Evolutionary conservation across 495 filamentous ascomycete genomes (phyloP).

Genomic region (Penicillium daleae): DNA sequence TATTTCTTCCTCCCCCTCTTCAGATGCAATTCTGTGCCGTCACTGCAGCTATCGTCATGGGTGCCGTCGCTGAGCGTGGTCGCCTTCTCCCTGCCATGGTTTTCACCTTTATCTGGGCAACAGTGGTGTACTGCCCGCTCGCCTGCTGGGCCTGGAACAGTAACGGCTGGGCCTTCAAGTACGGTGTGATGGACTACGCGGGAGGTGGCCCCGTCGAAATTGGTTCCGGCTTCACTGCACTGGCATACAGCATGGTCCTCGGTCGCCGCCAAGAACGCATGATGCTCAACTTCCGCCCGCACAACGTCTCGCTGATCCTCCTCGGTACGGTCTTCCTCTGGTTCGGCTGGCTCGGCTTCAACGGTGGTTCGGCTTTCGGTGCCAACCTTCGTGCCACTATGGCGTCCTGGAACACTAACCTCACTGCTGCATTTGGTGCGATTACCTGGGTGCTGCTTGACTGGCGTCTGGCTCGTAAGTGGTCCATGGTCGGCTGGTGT

Average conservation of each 20-base stretch:
- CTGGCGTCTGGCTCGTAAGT: slow-evolving; percentile 93
- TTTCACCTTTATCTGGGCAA: slow-evolving; percentile 95
- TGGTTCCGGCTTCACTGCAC: slow-evolving; percentile 85
- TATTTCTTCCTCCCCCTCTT: background rate
- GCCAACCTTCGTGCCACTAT: slow-evolving; percentile 93
- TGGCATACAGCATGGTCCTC: slow-evolving; percentile 94
- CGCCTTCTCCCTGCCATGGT: slow-evolving; percentile 94
- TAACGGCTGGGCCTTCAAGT: slow-evolving; percentile 91
- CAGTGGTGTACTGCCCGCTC: slow-evolving; percentile 94
- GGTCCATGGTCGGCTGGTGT: slow-evolving; percentile 99
- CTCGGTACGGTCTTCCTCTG: slow-evolving; percentile 94
- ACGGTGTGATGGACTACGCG: slow-evolving; percentile 94
- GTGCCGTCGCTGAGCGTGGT: slow-evolving; percentile 90
- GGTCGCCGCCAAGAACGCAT: slow-evolving; percentile 98
- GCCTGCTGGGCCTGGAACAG: slow-evolving; percentile 95
- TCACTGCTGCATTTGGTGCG: slow-evolving; percentile 86
- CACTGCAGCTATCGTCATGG: slow-evolving; percentile 91
- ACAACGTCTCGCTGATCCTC: slow-evolving; percentile 97
- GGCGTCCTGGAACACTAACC: slow-evolving; percentile 96
- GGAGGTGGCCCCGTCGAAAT: slow-evolving; percentile 99
- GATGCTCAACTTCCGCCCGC: slow-evolving; percentile 94
- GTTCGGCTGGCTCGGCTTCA: slow-evolving; percentile 99
- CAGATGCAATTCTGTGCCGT: slow-evolving; percentile 96
- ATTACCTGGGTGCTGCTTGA: slow-evolving; percentile 92
- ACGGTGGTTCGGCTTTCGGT: slow-evolving; percentile 95